Evolutionary conservation across 2,329 filamentous ascomycete species (phyloP), one percentile per base, ranked within the genome.

Genomic region (Colletotrichum sp.): DNA sequence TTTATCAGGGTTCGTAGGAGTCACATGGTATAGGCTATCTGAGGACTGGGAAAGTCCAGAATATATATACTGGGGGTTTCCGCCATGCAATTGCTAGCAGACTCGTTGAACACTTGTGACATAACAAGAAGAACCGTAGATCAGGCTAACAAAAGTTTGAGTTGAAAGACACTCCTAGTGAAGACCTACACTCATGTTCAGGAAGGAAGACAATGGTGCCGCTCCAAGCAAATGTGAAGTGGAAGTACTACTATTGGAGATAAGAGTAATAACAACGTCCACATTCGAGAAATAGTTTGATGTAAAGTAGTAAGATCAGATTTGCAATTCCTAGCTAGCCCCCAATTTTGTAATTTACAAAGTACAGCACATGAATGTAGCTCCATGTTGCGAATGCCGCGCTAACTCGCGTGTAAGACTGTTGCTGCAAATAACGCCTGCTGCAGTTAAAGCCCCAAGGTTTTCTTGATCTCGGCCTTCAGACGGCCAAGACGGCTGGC

Each of bases 281-380:
- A 21, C n/a, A 7, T 24, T 21, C 12, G n/a, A 52, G 12, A 13
- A 21, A 52, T 21, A 13, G n/a, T 24, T 24, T 13, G 6, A 52
- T 52, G 30, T 36, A 21, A 65, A 30, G 64, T 58, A 4, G 2
- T 52, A 34, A 70, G n/a, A 26, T 34, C n/a, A 74, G 24, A 30
- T 71, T 74, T 24, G 48, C 68, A 21, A 21, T 74, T 43, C 71
- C 60, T 61, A 71, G 48, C 52, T 74, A 66, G 15, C 55, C 62
- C 69, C 69, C 36, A 58, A 66, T 64, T 72, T 75, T 74, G 55
- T 72, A 43, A n/a, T 60, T 72, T 75, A 75, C 72, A 75, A 58
- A 75, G 38, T 72, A 75, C 69, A 75, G 32, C 48, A 26, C 62
- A 43, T 52, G 62, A 21, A 52, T 52, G 28, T 52, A 21, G 43